Base-by-base conservation (phyloP, 2,329 filamentous ascomycete species). In the Blastomyces percursus region DNA sequence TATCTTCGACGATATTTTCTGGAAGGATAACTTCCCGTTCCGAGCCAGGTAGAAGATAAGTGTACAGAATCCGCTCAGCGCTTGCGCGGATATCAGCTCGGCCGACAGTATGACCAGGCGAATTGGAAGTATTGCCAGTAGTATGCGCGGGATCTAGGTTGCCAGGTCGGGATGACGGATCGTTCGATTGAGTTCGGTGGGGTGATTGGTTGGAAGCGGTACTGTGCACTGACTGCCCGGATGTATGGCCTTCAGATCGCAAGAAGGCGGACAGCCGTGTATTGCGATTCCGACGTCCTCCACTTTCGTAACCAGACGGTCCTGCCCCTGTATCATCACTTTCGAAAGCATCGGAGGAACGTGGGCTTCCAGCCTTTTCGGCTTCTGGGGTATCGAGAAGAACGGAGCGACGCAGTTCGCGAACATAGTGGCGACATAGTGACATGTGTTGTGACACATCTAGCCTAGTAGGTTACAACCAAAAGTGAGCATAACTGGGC, bases 401-500 rank as follows among this genome's bases (percentile, higher is more conserved):
- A 65, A 97, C 91, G 30, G 93, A 97, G 67, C 94, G 84, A 68
- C 94, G 89, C 61, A 99, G 83, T 76, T 96, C 92, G 71, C 94
- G 90, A 24, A 99, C 94, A 78, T 96, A 99, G 76, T 97, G 91
- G 59, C 95, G 89, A 74, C 79, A 99, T 63, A 99, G 83, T 27
- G 93, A 96, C 88, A 97, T 96, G 78, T 99, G 94, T 74, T 99
- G 94, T 19, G 94, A 93, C 64, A 99, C 94, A 86, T 99, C 94
- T 70, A 99, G 91, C 94, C 93, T 97, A 70, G 16, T 52, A 40
- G n/a, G 32, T 51, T 35, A 27, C 50, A 60, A 61, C 50, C 64
- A 30, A 46, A 27, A 21, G 35, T 59, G 12, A 59, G 42, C 24
- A 8, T 42, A 14, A 6, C n/a, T 32, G 27, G 21, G 35, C 27